Conservation (phyloP, 768 basidiomycete genomes). For the Boletus pseudo-olivaceus region DNA sequence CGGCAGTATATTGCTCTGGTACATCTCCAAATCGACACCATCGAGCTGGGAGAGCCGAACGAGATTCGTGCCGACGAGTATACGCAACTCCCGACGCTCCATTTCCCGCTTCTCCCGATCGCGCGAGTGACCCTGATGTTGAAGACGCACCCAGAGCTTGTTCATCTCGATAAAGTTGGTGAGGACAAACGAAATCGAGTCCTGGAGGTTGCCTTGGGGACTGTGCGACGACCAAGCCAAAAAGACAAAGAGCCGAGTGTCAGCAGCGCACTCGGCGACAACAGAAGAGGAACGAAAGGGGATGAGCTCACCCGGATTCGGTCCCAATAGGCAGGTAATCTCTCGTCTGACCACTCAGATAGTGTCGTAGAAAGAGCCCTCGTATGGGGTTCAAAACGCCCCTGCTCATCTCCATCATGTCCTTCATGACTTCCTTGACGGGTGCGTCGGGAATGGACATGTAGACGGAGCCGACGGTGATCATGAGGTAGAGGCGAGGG, state of each 20-base stretch:
- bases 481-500: conserved; percentile 95
- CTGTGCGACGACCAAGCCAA: conserved; percentile 37
- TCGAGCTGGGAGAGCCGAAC: conserved; percentile 94
- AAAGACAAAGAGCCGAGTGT: not conserved
- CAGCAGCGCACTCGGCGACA: not conserved
- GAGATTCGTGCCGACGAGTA: conserved; percentile 96
- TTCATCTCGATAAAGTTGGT: conserved; percentile 99
- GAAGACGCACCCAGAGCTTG: conserved; percentile 98
- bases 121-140: conserved; percentile 95
- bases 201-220: conserved; percentile 84
- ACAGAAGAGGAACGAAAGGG: not conserved
- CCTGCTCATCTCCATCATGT: conserved; percentile 99
- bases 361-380: conserved; percentile 93
- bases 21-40: conserved; percentile 93
- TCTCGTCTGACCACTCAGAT: conserved; percentile 94
- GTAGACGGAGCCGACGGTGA: conserved; percentile 98
- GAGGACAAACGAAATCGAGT: conserved; percentile 92
- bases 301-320: conserved; percentile 65
- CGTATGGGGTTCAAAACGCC: conserved; percentile 97
- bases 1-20: conserved; percentile 80
- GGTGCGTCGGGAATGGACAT: conserved; percentile 98
- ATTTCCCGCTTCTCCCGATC: conserved; percentile 97
- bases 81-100: conserved; percentile 92
- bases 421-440: conserved; percentile 99
- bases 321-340: conserved; percentile 90